Evolutionary conservation across 2,329 filamentous ascomycete species (phyloP), one percentile per base, ranked within the genome.

Genomic region (Ilyonectria robusta): DNA sequence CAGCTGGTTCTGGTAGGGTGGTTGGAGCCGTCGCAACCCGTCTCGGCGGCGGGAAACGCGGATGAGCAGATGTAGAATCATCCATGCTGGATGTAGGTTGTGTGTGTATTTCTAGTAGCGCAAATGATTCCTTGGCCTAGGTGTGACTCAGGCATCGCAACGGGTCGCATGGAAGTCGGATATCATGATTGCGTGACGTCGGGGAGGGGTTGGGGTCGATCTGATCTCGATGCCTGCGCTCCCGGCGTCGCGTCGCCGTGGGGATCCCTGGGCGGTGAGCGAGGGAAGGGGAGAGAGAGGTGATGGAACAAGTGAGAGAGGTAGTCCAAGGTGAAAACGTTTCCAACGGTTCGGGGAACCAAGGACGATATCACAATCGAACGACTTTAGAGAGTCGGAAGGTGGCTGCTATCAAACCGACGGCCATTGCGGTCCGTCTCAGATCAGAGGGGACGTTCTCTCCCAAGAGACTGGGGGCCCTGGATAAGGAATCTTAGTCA

Each of bases 11-110:
- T 55, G 72, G 62, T 40, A 67, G 56, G 48, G 77, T 66, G 44
- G 78, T 72, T 10, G 84, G 81, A 29, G 83, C 78, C 44, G 84
- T 85, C 66, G 74, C 74, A 64, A 80, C 78, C 67, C 80, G 77
- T 65, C 81, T 78, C 67, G 79, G 79, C 23, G 69, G 69, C 44
- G 75, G 71, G 59, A 77, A 73, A 50, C 58, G 65, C 70, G 77
- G 70, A 54, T 62, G 67, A 48, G 69, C 64, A 60, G 70, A 65
- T 56, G 69, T 55, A 7, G 65, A 59, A 42, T 73, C 68, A 56
- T 71, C 73, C 75, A 77, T 77, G 62, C 46, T 68, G 42, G 47
- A 15, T 31, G 35, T 65, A 21, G 35, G 31, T 47, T 51, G 35
- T 63, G 19, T 40, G 60, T 40, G 37, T 65, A 35, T 63, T 59